A percentile compares a stretch with the other conserved stretches of the same genome.
Conservation (phyloP, 2,329 filamentous ascomycete species). For the Rosellinia necatrix region DNA sequence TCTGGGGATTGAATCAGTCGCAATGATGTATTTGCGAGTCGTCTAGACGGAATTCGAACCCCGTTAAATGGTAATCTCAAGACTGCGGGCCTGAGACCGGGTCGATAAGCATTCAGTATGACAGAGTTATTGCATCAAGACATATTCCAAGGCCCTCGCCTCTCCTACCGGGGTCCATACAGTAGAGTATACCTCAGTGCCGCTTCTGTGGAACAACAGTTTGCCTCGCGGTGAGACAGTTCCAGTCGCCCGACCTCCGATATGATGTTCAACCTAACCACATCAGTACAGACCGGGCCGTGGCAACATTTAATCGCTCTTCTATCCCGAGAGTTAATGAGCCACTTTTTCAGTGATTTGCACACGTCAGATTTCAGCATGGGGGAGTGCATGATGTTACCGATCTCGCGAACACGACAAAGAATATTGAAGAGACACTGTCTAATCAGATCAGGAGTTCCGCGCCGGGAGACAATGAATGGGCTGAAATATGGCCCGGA, state of each 20-base stretch:
- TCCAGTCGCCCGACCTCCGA: background rate
- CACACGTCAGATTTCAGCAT: background rate
- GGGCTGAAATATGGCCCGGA: slow-evolving; percentile 25
- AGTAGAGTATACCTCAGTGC: background rate
- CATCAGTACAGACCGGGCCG: background rate
- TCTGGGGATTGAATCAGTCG: too few species aligned
- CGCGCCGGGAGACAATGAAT: slow-evolving; percentile 23
- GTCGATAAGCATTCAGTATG: background rate
- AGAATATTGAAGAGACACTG: background rate
- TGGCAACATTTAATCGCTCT: background rate
- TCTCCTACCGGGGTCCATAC: background rate
- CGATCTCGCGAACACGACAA: background rate
- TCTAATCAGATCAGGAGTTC: slow-evolving; percentile 25
- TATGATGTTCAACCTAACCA: background rate
- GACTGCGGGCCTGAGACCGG: too few species aligned
- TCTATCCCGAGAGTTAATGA: background rate
- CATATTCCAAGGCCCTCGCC: background rate
- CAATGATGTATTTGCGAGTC: too few species aligned
- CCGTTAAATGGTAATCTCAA: too few species aligned
- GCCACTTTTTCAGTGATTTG: background rate
- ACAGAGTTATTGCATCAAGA: background rate
- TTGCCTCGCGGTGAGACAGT: too few species aligned
- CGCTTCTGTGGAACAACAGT: background rate
- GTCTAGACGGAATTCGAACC: too few species aligned
- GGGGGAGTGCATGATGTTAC: background rate